Evolutionary conservation across 2,329 filamentous ascomycete genomes (phyloP), one percentile per base, ranked within the genome.

Genomic region (Aspergillus neotritici): DNA sequence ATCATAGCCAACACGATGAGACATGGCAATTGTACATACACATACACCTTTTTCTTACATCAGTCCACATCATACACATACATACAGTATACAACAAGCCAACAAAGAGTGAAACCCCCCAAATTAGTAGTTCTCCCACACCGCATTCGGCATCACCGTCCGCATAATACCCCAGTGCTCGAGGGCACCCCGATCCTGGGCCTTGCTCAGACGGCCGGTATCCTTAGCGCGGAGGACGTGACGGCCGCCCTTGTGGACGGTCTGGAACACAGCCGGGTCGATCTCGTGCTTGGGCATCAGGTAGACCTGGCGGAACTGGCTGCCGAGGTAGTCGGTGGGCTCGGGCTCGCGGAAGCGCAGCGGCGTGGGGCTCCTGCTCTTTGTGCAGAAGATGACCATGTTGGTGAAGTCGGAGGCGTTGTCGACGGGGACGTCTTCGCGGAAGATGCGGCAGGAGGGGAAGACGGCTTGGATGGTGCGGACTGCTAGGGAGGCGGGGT

Each of bases 161-260:
- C 93, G 80, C 89, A 98, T 98, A 36, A 98, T 84, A 34, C 70
- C 72, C 93, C 93, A 98, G 69, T 98, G 93, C 8, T 86, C 86
- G 40, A 86, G 62, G 0, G 90, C 90, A 56, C 86, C 87, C 58
- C 79, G 73, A 57, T 81, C 75, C 61, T 95, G 89, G 73, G 80
- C 87, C 61, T 77, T 75, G 43, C 77, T 76, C 57, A 96, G 72
- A 56, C 80, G 75, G 5, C 72, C 73, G 16, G 84, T 87, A 49
- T 84, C 72, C 68, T 52, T 73, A 67, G 30, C 69, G 67, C 44
- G 56, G 58, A 66, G 68, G 63, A 60, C 47, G 31, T 60, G 54
- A 11, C 56, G 45, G 28, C 71, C 65, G n/a, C 68, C 59, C 43
- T 79, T 74, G 34, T 74, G 71, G 21, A 63, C 55, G 29, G 38